Evolutionary conservation across 2,329 filamentous ascomycete genomes (phyloP).

Genomic region (Magnaporthiopsis rhizophila): DNA sequence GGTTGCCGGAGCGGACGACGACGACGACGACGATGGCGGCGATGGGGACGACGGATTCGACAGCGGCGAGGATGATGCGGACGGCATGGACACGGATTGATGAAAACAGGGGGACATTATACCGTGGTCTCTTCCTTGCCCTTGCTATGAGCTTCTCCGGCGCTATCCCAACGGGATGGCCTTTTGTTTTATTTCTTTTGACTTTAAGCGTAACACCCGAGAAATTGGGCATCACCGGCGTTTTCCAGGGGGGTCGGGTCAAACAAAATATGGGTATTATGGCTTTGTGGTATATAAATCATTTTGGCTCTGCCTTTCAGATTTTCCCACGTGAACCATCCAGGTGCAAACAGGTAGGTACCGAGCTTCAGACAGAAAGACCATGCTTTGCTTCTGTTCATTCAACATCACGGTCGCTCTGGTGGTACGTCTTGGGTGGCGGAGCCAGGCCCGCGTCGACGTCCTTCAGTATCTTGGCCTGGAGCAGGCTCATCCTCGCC

Average conservation of each 20-base stretch:
- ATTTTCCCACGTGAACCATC: background rate
- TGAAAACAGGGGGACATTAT: background rate
- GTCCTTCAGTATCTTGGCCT: constrained; percentile 33
- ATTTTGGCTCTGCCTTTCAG: background rate
- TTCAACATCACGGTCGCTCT: constrained; percentile 18
- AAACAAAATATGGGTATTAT: background rate
- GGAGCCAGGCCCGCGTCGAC: constrained; percentile 39
- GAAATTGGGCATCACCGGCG: constrained; percentile 14
- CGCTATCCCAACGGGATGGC: background rate
- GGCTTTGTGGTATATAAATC: constrained; percentile 1
- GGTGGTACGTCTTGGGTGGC: constrained; percentile 36
- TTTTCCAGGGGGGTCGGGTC: background rate
- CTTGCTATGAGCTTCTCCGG: background rate
- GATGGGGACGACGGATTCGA: constrained; percentile 29
- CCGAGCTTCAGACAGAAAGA: background rate
- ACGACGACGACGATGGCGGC: constrained; percentile 20
- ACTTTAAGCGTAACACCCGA: background rate
- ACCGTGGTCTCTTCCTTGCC: background rate
- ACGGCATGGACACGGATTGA: constrained; percentile 32
- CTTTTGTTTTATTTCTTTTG: constrained; percentile 2
- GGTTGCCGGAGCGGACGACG: constrained; percentile 13
- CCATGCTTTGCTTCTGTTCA: constrained; percentile 10
- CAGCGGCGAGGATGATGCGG: constrained; percentile 15
- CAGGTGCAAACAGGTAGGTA: constrained; percentile 8
- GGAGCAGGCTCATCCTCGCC: constrained; percentile 29